Evolutionary conservation across 345 rosid genomes (phyloP).

Genomic region (Rhodamnia rubescens): DNA sequence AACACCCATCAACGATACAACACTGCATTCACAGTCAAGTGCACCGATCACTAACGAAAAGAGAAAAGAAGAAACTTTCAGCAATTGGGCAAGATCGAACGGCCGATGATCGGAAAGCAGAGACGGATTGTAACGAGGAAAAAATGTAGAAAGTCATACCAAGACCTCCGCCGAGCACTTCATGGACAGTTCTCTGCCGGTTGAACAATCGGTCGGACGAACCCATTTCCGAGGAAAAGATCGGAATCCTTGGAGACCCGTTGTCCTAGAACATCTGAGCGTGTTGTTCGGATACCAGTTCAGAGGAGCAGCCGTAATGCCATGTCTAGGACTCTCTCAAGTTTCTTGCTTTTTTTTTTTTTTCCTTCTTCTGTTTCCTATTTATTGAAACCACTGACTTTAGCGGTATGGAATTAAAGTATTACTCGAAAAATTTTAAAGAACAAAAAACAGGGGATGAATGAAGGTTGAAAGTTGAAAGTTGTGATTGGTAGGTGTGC

Average conservation of each 20-base stretch:
- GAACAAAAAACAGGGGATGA: background rate
- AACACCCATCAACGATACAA: background rate
- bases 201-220: conserved; percentile 46
- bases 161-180: conserved; percentile 76
- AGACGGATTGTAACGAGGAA: background rate
- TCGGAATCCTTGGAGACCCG: background rate
- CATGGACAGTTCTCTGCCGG: conserved; percentile 58
- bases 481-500: conserved; percentile 14
- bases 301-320: background rate
- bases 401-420: background rate
- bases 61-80: background rate
- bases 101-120: background rate
- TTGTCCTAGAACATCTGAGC: background rate
- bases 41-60: background rate
- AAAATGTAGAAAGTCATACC: conserved; percentile 26
- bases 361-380: background rate
- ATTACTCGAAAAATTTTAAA: background rate
- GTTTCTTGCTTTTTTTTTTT: background rate
- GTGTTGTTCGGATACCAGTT: background rate
- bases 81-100: background rate
- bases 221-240: conserved; percentile 38
- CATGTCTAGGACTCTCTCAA: background rate
- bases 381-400: background rate
- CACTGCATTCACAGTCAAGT: background rate
- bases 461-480: conserved; percentile 3